Base-by-base conservation (phyloP, 768 basidiomycete species). In the Calocybe gangraenosa region DNA sequence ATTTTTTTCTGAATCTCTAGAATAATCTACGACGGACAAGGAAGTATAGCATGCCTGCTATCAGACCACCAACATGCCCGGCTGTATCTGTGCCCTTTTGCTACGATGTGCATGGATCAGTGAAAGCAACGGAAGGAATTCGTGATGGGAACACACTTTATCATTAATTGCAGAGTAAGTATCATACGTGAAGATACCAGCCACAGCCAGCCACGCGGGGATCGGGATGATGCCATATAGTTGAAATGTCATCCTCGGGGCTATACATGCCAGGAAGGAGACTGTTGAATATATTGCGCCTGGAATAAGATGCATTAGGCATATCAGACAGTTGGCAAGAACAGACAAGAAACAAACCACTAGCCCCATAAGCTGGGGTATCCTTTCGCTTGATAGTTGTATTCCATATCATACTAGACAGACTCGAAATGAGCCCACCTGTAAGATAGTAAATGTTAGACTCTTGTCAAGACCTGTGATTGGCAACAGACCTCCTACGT, bases 141-240 rank as follows among this genome's bases (percentile, higher is more conserved):
- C 19, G 6, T 11, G 17, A 32, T 10, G 13, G 9, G 15, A 32
- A 38, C 70, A 46, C 44, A 73, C 73, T 55, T 64, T 68, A 45
- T 70, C 60, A 21, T 61, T 56, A 14, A 71, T 39, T 11, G 75
- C 69, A 33, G 64, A 69, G 48, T 73, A 82, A 1, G 71, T 56
- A 53, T 89, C 86, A 50, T 75, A 84, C 9, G 69, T 59, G 54
- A 87, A 81, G 36, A 92, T 61, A 4, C 84, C 88, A 0, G 76
- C 63, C 0, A 90, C 83, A 38, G 76, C 76, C 2, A 75, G 69
- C 86, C 87, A 92, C 0, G 88, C 88, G 0, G 90, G 88, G 46
- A 87, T 69, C 19, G 89, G 90, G 19, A 91, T 65, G 53, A 91
- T 77, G 25, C 80, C 85, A 61, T 87, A 92, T 34, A 92, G 62